phyloP scores from a whole-genome alignment of 352 stramenopile genomes.

The Ophiocytium majus region DNA sequence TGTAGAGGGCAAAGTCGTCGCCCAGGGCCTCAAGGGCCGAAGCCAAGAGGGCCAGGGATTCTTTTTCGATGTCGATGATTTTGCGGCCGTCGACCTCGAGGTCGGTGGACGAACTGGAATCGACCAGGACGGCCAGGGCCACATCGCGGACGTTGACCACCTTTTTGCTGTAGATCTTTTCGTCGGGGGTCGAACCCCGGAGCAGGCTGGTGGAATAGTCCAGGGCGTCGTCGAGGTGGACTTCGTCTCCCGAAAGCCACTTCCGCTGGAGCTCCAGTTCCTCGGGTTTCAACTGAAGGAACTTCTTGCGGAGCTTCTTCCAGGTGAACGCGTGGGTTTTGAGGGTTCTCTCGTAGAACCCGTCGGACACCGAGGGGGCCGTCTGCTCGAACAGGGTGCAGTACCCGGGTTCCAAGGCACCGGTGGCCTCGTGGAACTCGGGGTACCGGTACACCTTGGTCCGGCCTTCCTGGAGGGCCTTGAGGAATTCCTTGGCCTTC shows the following conservation, averaged over 20 bases:
- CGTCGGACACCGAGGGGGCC: background rate
- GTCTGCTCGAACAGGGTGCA: background rate
- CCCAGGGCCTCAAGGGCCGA: background rate
- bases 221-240: background rate
- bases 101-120: background rate
- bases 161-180: background rate
- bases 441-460: background rate
- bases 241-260: background rate
- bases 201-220: background rate
- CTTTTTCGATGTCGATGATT: conserved; percentile 8
- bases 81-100: background rate
- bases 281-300: background rate
- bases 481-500: background rate
- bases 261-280: background rate
- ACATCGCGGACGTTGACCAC: background rate
- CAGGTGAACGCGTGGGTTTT: background rate
- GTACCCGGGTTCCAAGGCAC: background rate
- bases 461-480: background rate
- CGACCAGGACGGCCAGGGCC: background rate
- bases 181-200: background rate
- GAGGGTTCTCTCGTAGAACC: background rate
- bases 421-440: background rate
- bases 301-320: background rate
- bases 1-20: background rate
- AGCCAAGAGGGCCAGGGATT: background rate